phyloP scores from a whole-genome alignment of 805 yeast species.

The Starmerella stellata region DNA sequence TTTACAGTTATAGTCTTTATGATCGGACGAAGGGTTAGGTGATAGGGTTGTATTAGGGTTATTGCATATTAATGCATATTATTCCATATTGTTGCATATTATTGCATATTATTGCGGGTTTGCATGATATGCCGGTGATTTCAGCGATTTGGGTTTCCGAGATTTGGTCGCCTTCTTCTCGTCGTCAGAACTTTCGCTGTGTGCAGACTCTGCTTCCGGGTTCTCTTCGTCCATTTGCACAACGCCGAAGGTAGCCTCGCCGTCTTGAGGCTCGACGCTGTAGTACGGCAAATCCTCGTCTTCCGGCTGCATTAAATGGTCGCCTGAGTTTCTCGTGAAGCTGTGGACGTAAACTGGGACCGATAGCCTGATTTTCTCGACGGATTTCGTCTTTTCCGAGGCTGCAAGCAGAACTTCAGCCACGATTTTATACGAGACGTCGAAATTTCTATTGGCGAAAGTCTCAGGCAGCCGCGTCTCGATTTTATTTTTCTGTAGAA shows the following conservation, averaged over 20 bases:
- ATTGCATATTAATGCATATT: too few relatives aligned
- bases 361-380: constrained; percentile 4
- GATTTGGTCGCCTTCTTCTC: too few relatives aligned
- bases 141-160: too few relatives aligned
- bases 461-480: constrained; percentile 8
- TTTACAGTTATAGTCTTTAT: too few relatives aligned
- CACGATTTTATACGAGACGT: constrained; percentile 10
- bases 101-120: too few relatives aligned
- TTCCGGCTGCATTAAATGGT: not conserved
- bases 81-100: too few relatives aligned
- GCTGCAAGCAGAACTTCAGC: constrained; percentile 6
- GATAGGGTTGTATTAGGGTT: too few relatives aligned
- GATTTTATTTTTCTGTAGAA: constrained; percentile 1
- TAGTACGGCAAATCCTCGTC: constrained; percentile 3
- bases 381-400: constrained; percentile 6
- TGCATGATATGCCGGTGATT: too few relatives aligned
- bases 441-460: constrained; percentile 8
- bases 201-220: too few relatives aligned
- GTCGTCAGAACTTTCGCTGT: too few relatives aligned
- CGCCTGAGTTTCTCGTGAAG: not conserved
- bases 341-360: constrained; percentile 7
- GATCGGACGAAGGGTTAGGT: too few relatives aligned
- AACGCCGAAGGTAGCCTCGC: constrained; percentile 2
- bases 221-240: too few relatives aligned
- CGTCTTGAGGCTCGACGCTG: constrained; percentile 2